Base-by-base conservation (phyloP, 2,329 filamentous ascomycete species). In the Fusarium heterosporum region DNA sequence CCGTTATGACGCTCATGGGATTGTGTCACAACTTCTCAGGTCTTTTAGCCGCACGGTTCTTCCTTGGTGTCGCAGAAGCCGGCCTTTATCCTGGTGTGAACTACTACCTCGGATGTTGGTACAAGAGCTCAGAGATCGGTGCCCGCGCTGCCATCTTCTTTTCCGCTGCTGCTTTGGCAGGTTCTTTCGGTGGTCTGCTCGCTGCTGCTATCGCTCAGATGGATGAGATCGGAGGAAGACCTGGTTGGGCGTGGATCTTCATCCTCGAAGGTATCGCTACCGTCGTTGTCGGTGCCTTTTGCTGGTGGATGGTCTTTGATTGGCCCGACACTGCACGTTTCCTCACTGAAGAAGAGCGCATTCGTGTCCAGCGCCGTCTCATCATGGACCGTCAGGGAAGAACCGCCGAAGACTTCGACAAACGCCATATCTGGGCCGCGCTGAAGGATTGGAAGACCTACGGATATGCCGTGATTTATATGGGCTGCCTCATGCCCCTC, bases 31-130 rank as follows among this genome's bases (percentile, higher is more conserved):
- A 79, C 66, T 83, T 77, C 47, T 43, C 71, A 3, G 83, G 83
- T 1, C 76, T 85, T 8, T 72, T 85, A 3, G 76, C 77, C 1
- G 78, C 84, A 3, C 82, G 84, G 34, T 85, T 90, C 68, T 82
- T 85, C 52, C 81, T 92, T 1, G 89, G 90, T 14, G 74, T 91
- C n/a, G 85, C 83, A 6, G 90, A 93, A 75, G 84, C 89, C 1
- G 89, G 89, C 2, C 77, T 91, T 0, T 90, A 88, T 68, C 88
- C 87, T 0, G 89, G 88, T 3, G 85, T 91, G 74, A 78, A 87
- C 79, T 77, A 88, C 79, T 93, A 93, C 72, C 82, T 94, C 0
- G 90, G 87, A 0, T 93, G 90, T 73, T 95, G 91, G 91, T 96
- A 94, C 74, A 90, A 87, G 74, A 83, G 91, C 10, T 86, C 84